phyloP scores from a whole-genome alignment of 495 filamentous ascomycete genomes.

The Neurospora sp. region DNA sequence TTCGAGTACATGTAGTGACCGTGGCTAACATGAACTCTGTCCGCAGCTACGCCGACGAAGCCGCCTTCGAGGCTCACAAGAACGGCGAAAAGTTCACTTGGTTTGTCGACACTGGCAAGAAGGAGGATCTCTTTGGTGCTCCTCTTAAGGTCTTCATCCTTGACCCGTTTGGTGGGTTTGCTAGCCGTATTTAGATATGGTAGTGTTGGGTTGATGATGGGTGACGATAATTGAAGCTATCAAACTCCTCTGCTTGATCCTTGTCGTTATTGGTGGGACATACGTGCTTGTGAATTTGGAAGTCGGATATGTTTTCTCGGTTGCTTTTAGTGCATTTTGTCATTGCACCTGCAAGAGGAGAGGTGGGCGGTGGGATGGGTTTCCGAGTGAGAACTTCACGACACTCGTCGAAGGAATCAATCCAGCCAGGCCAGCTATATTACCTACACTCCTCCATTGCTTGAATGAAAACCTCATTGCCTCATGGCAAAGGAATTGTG shows the following conservation, averaged over 20 bases:
- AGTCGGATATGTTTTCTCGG: neutral
- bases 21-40: neutral
- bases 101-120: constrained; percentile 5
- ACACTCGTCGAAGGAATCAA: neutral
- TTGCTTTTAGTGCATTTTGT: neutral
- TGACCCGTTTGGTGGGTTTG: constrained; percentile 7
- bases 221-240: neutral
- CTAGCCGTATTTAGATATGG: neutral
- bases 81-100: constrained; percentile 8
- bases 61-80: constrained; percentile 13
- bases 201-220: neutral
- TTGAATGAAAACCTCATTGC: neutral
- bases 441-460: neutral
- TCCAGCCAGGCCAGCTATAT: neutral
- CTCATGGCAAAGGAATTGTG: neutral
- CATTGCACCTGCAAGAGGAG: neutral
- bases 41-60: constrained; percentile 14
- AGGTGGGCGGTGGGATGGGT: neutral
- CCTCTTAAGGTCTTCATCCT: constrained; percentile 11
- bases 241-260: neutral
- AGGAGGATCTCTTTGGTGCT: constrained; percentile 11
- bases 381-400: neutral
- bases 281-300: neutral
- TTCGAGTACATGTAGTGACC: too few relatives aligned
- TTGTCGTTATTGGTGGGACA: neutral